Conservation (phyloP, 208 protist species). For the Crithidia mellificae region DNA sequence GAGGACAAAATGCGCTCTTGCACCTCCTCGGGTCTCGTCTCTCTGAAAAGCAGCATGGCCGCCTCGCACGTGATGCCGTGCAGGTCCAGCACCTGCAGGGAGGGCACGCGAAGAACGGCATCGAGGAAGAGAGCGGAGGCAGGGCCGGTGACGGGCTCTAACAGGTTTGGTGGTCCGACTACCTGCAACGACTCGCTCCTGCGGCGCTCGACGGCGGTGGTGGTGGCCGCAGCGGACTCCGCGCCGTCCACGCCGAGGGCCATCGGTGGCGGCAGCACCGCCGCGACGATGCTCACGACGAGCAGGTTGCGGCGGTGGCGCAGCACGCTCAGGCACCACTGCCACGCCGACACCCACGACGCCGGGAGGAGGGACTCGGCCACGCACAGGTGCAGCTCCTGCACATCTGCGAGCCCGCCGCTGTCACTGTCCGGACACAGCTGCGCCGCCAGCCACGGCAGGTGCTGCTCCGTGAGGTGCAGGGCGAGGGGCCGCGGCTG, state of each 20-base stretch:
- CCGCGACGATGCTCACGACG: slow-evolving; percentile 28
- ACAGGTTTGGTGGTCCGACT: not conserved
- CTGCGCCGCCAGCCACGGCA: slow-evolving; percentile 51
- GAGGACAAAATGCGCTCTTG: not conserved
- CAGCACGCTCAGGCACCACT: slow-evolving; percentile 44
- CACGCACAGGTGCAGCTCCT: slow-evolving; percentile 49
- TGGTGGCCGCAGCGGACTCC: too few relatives aligned
- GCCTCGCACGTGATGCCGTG: slow-evolving; percentile 22
- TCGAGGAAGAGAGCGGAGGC: not conserved
- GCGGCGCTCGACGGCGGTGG: too few relatives aligned
- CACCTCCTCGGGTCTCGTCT: not conserved
- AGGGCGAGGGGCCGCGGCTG: slow-evolving; percentile 39
- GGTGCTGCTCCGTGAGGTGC: slow-evolving; percentile 57
- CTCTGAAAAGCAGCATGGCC: slow-evolving; percentile 8
- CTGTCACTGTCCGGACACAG: slow-evolving; percentile 34
- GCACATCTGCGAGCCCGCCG: slow-evolving; percentile 34
- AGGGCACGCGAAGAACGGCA: not conserved
- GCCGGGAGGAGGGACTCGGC: slow-evolving; percentile 31
- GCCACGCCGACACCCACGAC: slow-evolving; percentile 39
- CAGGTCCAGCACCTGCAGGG: slow-evolving; percentile 31
- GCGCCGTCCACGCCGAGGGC: slow-evolving; percentile 1
- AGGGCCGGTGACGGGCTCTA: not conserved
- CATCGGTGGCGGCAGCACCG: not conserved
- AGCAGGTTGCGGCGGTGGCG: slow-evolving; percentile 27
- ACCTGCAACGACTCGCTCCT: not conserved